Evolutionary conservation across 108 stramenopile species (phyloP), one percentile per base, ranked within the genome.

Genomic region (Fragilaria crotonensis): DNA sequence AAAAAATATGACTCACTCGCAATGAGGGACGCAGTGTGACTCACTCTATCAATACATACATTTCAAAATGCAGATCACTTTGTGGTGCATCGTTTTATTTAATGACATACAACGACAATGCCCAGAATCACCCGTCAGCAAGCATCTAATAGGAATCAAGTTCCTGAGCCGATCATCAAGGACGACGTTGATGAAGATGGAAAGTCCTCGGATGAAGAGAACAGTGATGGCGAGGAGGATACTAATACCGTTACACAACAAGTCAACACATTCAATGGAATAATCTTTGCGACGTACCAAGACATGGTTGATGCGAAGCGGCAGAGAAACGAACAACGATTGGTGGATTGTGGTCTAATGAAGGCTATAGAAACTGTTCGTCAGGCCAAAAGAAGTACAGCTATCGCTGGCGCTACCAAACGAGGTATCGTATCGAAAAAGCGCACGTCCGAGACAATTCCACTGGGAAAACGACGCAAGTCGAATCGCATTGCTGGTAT

Each of bases 231-330:
- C 23, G 59, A 64, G 2, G 53, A 53, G 17, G 30, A 56, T 18
- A 53, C 67, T 17, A 47, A 31, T 11, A 36, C 36, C 1, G 48
- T 22, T 17, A 59, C 57, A 23, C 20, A 48, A 2, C 33, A 54
- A 36, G 20, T 52, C 0, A 81, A 77, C 52, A 49, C 46, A 19
- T 87, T 87, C 57, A 68, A 85, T 44, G 85, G 84, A 7, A 47
- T 57, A 9, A 25, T 54, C 0, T 87, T 70, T 48, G 26, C 52
- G 1, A 73, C 70, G 27, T 91, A 91, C 53, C 76, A 79, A 59
- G 86, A 85, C 25, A 79, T 86, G 79, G 90, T 91, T 32, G 30
- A 78, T 46, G 90, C 90, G 46, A 92, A 92, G 62, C 82, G 90
- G 11, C 51, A 73, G 57, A 67, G 86, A 44, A 92, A 92, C 46